Base-by-base conservation (phyloP, 148 eudicot species). In the Bassia scoparia region DNA sequence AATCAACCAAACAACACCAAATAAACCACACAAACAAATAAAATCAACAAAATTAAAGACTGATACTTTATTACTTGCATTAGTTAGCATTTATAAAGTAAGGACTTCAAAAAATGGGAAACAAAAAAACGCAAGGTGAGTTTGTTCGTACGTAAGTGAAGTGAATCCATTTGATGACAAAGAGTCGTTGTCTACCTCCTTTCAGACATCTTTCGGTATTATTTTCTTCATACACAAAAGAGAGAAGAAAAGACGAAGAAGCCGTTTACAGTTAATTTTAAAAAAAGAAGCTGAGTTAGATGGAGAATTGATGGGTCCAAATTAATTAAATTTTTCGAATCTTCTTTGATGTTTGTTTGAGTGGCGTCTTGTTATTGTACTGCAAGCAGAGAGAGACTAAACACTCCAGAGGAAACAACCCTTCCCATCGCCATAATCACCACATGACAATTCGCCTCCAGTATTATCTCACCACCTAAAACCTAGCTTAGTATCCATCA, bases 81-180 rank as follows among this genome's bases (percentile, higher is more conserved):
- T 26, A n/a, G n/a, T n/a, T n/a, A n/a, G n/a, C n/a, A n/a, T n/a
- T n/a, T 20, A 11, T 6, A 26, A 44, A 55, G 16, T 41, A 4
- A 10, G 2, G 17, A 52, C 58, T 58, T 65, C 18, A 58, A 38
- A 14, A 48, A 37, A 35, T 3, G 62, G 52, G 29, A n/a, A n/a
- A n/a, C 31, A 35, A 27, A 64, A 72, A 55, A 20, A 48, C 37
- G 38, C 14, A 62, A 7, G 52, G 67, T 23, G 11, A 12, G n/a
- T n/a, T n/a, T n/a, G n/a, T n/a, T n/a, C n/a, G 52, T 80, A 92
- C 97, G 86, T 86, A 77, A 44, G 95, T 89, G 70, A 92, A 88
- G 77, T 92, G 88, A 84, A 92, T 81, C 97, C 90, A 89, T 87
- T 88, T 85, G 78, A 92, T 86, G 31, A 92, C 84, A 78, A 92